Evolutionary conservation across 441 rosid genomes (phyloP).

Genomic region (Breynia disticha): DNA sequence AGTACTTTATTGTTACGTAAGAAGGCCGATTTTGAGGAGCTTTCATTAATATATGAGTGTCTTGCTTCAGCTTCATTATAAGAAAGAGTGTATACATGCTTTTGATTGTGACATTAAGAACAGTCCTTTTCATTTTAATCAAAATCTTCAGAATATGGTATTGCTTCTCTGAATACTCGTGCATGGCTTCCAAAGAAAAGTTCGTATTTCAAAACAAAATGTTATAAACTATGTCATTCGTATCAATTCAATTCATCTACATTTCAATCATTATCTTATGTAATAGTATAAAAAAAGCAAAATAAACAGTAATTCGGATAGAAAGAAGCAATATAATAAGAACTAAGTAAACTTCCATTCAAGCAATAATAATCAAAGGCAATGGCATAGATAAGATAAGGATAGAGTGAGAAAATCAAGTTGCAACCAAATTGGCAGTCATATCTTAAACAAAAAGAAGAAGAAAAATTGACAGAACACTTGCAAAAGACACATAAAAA

Average conservation of each 20-base stretch:
- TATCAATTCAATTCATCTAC: too few relatives aligned
- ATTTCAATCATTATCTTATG: too few relatives aligned
- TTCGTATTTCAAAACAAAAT: too few relatives aligned
- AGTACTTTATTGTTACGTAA: too few relatives aligned
- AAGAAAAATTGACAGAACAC: slow-evolving; percentile 25
- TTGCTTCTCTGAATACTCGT: neutral
- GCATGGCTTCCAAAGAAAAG: neutral
- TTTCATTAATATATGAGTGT: neutral
- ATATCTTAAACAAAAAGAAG: neutral
- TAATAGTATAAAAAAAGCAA: too few relatives aligned
- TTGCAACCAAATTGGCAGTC: neutral
- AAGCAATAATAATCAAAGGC: neutral
- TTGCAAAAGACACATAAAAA: slow-evolving; percentile 19
- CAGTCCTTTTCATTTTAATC: neutral
- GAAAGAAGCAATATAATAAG: too few relatives aligned
- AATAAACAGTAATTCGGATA: too few relatives aligned
- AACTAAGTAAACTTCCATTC: too few relatives aligned
- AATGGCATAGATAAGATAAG: slow-evolving; percentile 4
- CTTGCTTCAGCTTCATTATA: neutral
- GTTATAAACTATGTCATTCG: too few relatives aligned
- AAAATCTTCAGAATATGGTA: neutral
- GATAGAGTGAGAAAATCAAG: neutral
- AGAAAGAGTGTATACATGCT: neutral
- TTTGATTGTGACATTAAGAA: neutral
- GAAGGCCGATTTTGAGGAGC: too few relatives aligned